These are phyloP conservation scores for Boletus speciosus DNA, from an alignment of 768 basidiomycete genomes.

Conservation along the genomic window DNA sequence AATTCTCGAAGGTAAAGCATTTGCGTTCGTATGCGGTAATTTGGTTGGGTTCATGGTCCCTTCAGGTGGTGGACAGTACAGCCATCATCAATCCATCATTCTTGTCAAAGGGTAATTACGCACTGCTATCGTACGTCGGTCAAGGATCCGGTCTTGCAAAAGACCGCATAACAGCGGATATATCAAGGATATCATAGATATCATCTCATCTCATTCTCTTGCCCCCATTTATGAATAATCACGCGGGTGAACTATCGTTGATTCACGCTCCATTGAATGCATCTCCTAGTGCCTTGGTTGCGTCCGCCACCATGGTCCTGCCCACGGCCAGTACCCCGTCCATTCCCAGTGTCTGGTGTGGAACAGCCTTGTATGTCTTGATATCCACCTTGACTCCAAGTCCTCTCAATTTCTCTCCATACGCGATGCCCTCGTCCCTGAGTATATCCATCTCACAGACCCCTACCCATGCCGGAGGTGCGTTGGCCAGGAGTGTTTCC, in stretches of 20 bases:
- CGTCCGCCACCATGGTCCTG: slow-evolving; percentile 19
- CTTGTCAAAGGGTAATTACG: slow-evolving; percentile 59
- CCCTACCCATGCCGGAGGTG: slow-evolving; percentile 58
- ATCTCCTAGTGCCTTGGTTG: slow-evolving; percentile 19
- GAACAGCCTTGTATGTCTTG: slow-evolving; percentile 51
- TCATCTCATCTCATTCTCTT: background rate
- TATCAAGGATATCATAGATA: slow-evolving; percentile 25
- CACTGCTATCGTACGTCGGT: slow-evolving; percentile 37
- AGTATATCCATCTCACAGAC: slow-evolving; percentile 67
- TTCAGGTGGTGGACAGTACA: slow-evolving; percentile 72
- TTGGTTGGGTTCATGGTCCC: background rate
- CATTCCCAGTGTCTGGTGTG: slow-evolving; percentile 74
- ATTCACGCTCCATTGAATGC: slow-evolving; percentile 8
- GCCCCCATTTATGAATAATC: background rate
- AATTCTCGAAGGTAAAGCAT: slow-evolving; percentile 76
- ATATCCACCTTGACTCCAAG: slow-evolving; percentile 53
- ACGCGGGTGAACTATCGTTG: background rate
- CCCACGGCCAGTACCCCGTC: slow-evolving; percentile 40
- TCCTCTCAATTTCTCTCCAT: slow-evolving; percentile 52
- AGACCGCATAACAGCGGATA: slow-evolving; percentile 28
- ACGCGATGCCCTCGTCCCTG: slow-evolving; percentile 61
- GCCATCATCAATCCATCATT: slow-evolving; percentile 84
- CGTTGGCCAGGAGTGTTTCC: slow-evolving; percentile 44
- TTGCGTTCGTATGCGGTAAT: background rate
- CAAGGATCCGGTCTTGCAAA: slow-evolving; percentile 23